Evolutionary conservation across 139 green algal species (phyloP), one percentile per base, ranked within the genome.

Genomic region (Coelastrella sp.): DNA sequence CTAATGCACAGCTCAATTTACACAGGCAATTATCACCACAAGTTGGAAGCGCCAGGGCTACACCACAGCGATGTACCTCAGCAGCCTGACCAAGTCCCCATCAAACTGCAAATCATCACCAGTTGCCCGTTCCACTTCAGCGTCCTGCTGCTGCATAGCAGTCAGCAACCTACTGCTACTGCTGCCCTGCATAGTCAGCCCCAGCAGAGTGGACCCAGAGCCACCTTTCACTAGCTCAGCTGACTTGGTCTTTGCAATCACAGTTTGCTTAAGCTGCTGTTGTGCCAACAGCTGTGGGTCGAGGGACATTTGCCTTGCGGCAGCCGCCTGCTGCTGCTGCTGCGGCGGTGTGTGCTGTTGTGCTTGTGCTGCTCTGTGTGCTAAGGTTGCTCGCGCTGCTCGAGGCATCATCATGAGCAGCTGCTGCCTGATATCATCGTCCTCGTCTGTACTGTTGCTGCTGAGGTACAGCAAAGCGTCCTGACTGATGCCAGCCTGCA

Each of bases 341-440:
- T 84, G 76, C 76, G 73, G 78, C 80, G n/a, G 6, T 47, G 7
- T 58, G 22, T 74, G 80, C 59, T 74, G 80, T 57, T 56, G 83
- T n/a, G 19, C 59, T 22, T 86, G 68, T 68, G 83, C 83, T 59
- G 83, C 83, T 57, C 65, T 22, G 66, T 88, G 83, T 17, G 66
- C 68, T 23, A 80, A 57, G 7, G 32, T 58, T 59, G 56, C 88
- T 23, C 66, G 58, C 73, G 89, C 89, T 60, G 73, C n/a, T 73
- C 61, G 66, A 13, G 93, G 93, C 85, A 94, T 60, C 77, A 90
- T 78, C 17, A 78, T 83, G 81, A 90, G 89, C 81, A 96, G 88
- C 81, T 94, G 92, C 7, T 79, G 86, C 14, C 90, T 88, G 78
- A 93, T 65, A 11, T 93, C 90, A 22, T 94, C 87, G 56, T 90